Evolutionary conservation across 805 yeast genomes (phyloP).

Genomic region (Starmerella etchellsii): DNA sequence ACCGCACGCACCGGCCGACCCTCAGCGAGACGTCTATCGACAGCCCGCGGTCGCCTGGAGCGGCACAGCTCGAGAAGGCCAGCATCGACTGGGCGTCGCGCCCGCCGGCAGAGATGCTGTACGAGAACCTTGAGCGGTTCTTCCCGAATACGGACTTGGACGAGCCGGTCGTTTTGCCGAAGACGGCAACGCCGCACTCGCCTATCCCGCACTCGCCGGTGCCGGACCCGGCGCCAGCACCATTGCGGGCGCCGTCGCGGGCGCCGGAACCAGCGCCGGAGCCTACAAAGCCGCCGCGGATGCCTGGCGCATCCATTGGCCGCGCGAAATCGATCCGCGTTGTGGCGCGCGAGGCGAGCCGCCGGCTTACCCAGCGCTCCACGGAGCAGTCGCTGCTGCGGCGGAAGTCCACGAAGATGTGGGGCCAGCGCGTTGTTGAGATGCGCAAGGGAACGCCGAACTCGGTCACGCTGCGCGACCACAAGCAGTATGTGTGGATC

Average conservation of each 20-base stretch:
- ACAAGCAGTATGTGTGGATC: conserved; percentile 86
- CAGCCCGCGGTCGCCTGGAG: conserved; percentile 10
- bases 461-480: conserved; percentile 51
- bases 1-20: conserved; percentile 3
- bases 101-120: conserved; percentile 90
- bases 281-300: neutral
- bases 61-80: conserved; percentile 9
- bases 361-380: conserved; percentile 30
- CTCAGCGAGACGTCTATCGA: conserved; percentile 9
- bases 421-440: conserved; percentile 93
- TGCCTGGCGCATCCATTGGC: conserved; percentile 8
- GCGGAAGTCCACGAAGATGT: conserved; percentile 81
- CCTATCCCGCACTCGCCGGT: neutral
- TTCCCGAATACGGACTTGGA: conserved; percentile 90
- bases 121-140: conserved; percentile 78
- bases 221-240: neutral
- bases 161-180: conserved; percentile 52
- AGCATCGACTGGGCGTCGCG: conserved; percentile 53
- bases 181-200: neutral
- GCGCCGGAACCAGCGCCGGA: neutral
- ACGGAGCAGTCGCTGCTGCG: conserved; percentile 33
- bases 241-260: neutral
- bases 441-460: conserved; percentile 41
- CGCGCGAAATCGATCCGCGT: conserved; percentile 85
- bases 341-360: conserved; percentile 80